A percentile compares a stretch with the other conserved stretches of the same genome.
Evolutionary conservation across 805 yeast species (phyloP).

Genomic region (Ogataea pilisensis): DNA sequence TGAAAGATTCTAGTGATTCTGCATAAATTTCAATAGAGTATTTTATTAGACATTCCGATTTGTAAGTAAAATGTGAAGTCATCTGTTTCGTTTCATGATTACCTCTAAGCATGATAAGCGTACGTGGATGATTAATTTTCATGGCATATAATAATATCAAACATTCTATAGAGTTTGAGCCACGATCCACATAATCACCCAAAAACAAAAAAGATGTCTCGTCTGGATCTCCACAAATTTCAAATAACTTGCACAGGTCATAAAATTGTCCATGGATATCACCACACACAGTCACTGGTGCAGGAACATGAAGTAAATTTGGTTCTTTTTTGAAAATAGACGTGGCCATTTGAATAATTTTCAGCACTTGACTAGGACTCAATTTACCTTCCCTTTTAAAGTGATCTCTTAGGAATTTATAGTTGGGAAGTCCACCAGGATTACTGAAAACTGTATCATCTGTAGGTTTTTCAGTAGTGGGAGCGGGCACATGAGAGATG

Average conservation of each 20-base stretch:
- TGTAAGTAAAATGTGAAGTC: conserved; percentile 91
- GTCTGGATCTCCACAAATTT: conserved; percentile 85
- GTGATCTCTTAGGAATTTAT: conserved; percentile 66
- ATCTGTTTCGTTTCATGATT: conserved; percentile 93
- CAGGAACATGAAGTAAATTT: conserved; percentile 73
- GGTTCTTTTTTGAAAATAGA: conserved; percentile 65
- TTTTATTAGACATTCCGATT: conserved; percentile 84
- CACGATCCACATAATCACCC: conserved; percentile 96
- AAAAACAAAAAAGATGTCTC: conserved; percentile 74
- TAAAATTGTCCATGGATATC: conserved; percentile 96
- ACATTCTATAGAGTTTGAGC: conserved; percentile 83
- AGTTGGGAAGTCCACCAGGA: conserved; percentile 64
- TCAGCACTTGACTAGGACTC: conserved; percentile 61
- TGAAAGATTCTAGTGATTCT: conserved; percentile 72
- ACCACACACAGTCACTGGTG: conserved; percentile 95
- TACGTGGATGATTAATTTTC: conserved; percentile 69
- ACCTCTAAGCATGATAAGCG: conserved; percentile 82
- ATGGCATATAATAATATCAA: conserved; percentile 70
- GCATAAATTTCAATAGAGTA: conserved; percentile 64
- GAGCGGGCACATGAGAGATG: conserved; percentile 55
- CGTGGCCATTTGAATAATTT: conserved; percentile 64
- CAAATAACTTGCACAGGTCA: conserved; percentile 85
- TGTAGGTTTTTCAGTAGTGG: conserved; percentile 59
- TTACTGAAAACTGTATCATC: conserved; percentile 63
- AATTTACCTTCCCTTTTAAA: conserved; percentile 79